Conservation (phyloP, 345 rosid species). For the Aegle marmelos region DNA sequence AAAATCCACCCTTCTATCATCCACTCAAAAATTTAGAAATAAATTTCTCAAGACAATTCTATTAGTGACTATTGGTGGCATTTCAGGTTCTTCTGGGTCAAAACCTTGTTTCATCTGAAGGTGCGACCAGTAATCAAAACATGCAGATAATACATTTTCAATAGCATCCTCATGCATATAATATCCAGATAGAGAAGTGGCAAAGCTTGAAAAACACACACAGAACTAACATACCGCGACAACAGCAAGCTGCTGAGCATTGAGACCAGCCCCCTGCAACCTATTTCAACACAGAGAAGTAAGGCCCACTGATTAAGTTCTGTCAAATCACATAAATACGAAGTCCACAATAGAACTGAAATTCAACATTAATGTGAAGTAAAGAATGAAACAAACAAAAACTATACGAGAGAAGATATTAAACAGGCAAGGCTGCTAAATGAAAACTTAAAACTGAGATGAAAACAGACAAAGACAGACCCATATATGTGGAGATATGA, state of each 20-base stretch:
- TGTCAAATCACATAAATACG: neutral
- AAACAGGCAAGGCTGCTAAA: neutral
- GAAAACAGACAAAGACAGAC: slow-evolving; percentile 36
- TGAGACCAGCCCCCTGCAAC: slow-evolving; percentile 56
- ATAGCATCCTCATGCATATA: neutral
- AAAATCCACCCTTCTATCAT: neutral
- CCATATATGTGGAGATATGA: slow-evolving; percentile 79
- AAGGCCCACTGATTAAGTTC: slow-evolving; percentile 16
- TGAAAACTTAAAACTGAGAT: neutral
- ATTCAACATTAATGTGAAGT: neutral
- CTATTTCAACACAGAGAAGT: slow-evolving; percentile 35
- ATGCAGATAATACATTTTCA: neutral
- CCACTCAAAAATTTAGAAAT: neutral
- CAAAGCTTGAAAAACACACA: neutral
- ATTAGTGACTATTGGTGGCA: neutral
- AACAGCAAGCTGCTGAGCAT: slow-evolving; percentile 79
- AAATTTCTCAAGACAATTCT: neutral
- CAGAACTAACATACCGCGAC: slow-evolving; percentile 57
- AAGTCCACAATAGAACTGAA: neutral
- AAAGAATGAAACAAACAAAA: neutral
- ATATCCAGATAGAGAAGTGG: neutral
- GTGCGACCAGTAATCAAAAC: neutral
- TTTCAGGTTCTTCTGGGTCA: neutral
- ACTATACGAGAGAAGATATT: neutral
- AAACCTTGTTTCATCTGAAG: neutral